Base-by-base conservation (phyloP, 2,329 filamentous ascomycete species). In the Xylariomycetidae sp. region DNA sequence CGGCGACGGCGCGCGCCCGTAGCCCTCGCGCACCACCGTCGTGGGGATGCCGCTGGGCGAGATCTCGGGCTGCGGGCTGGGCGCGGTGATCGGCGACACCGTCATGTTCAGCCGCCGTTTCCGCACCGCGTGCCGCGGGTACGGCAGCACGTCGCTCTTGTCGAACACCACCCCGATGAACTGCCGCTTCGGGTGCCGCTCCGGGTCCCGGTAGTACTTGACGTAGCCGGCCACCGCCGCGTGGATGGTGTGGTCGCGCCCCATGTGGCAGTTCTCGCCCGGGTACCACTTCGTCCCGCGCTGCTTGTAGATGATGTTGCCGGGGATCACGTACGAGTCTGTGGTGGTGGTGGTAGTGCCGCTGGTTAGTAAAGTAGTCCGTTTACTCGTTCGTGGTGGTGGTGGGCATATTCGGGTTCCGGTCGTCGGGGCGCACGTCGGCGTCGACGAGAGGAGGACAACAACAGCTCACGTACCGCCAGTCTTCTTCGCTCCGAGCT, bases 301-400 rank as follows among this genome's bases (percentile, higher is more conserved):
- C 64, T 98, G 92, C 58, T 87, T 88, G 76, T 92, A 98, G 64
- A 98, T 85, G 63, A 98, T 98, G 68, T 95, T 96, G 34, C 92
- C 92, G 4, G 89, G 84, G 38, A 95, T 83, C 22, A 98, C 92
- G 60, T 82, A 94, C 67, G 95, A 84, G 58, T 90, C 84, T 89
- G 54, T 38, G 10, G 4, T 20, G 19, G 6, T 14, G 19, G n/a
- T n/a, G n/a, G n/a, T n/a, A n/a, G n/a, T n/a, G n/a, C n/a, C n/a
- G n/a, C n/a, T 19, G 14, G 32, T 31, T 38, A 33, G 29, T 20
- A 8, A 20, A 14, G 17, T 25, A 10, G 19, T 7, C 10, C 5
- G n/a, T 3, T 29, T 9, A 18, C 27, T 13, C 12, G 7, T 35
- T 18, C 9, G 9, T 15, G 9, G 6, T 19, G 10, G 23, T 13